phyloP scores from a whole-genome alignment of 2,329 filamentous ascomycete species.

The Scedosporium dehoogii region DNA sequence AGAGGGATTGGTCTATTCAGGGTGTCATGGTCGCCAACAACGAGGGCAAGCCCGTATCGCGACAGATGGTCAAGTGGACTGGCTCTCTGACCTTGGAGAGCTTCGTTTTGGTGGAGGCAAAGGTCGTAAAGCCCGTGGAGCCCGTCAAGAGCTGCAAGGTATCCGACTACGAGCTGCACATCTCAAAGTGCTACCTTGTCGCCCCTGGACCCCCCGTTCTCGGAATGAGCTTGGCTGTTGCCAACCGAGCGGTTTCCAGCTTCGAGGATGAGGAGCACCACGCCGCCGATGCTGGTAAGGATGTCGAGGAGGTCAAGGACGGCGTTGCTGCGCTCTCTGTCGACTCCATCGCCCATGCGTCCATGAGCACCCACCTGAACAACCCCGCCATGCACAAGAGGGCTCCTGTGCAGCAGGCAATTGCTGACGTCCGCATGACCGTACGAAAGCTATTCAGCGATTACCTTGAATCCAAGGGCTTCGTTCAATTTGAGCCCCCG shows the following conservation, averaged over 20 bases:
- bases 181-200: slow-evolving; percentile 74
- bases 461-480: slow-evolving; percentile 66
- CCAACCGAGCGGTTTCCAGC: slow-evolving; percentile 45
- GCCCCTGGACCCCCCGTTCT: slow-evolving; percentile 50
- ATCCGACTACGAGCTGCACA: slow-evolving; percentile 73
- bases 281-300: slow-evolving; percentile 24
- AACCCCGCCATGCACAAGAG: slow-evolving; percentile 91
- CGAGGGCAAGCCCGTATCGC: slow-evolving; percentile 55
- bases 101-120: slow-evolving; percentile 71
- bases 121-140: slow-evolving; percentile 72
- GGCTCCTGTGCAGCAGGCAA: slow-evolving; percentile 82
- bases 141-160: slow-evolving; percentile 83
- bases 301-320: slow-evolving; percentile 28
- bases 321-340: slow-evolving; percentile 24
- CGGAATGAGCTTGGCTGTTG: slow-evolving; percentile 45
- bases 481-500: slow-evolving; percentile 80
- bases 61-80: slow-evolving; percentile 93
- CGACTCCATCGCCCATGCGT: slow-evolving; percentile 56
- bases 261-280: slow-evolving; percentile 46
- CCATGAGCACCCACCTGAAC: slow-evolving; percentile 75
- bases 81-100: slow-evolving; percentile 67
- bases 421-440: slow-evolving; percentile 43
- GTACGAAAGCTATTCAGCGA: slow-evolving; percentile 64
- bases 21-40: slow-evolving; percentile 69
- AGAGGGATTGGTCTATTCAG: slow-evolving; percentile 69